These are phyloP conservation scores for Teunomyces panamensis DNA, from an alignment of 805 yeast genomes.

Conservation along the genomic window DNA sequence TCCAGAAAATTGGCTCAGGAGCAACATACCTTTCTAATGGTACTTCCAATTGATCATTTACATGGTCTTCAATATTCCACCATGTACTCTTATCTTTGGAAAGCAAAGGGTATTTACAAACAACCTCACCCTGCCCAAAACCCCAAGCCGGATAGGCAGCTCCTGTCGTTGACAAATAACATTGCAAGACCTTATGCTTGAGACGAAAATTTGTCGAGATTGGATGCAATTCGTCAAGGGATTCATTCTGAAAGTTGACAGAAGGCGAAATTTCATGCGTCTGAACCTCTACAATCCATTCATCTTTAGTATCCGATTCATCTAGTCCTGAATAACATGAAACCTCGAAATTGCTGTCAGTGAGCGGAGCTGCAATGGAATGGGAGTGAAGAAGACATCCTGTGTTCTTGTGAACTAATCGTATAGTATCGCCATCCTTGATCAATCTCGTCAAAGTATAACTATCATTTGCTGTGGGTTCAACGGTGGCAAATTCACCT, in stretches of 20 bases:
- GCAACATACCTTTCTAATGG: slow-evolving; percentile 34
- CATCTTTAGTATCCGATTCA: slow-evolving; percentile 76
- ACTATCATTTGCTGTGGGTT: slow-evolving; percentile 14
- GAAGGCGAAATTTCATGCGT: slow-evolving; percentile 50
- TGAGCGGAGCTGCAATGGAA: slow-evolving; percentile 68
- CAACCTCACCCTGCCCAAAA: slow-evolving; percentile 77
- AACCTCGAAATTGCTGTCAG: slow-evolving; percentile 71
- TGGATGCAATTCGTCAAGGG: slow-evolving; percentile 59
- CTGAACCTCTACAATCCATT: slow-evolving; percentile 86
- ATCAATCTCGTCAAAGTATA: slow-evolving; percentile 26
- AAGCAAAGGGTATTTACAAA: slow-evolving; percentile 56
- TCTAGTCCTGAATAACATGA: slow-evolving; percentile 78
- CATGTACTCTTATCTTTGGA: slow-evolving; percentile 60
- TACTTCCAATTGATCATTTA: slow-evolving; percentile 43
- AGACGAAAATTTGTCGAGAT: slow-evolving; percentile 71
- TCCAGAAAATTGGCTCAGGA: slow-evolving; percentile 49
- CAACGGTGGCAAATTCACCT: slow-evolving; percentile 31
- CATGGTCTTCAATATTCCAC: slow-evolving; percentile 80
- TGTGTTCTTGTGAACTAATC: slow-evolving; percentile 69
- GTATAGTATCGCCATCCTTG: slow-evolving; percentile 61
- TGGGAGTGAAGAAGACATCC: slow-evolving; percentile 84
- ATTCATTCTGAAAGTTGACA: slow-evolving; percentile 46
- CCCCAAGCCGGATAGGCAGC: slow-evolving; percentile 77
- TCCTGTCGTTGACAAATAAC: slow-evolving; percentile 78
- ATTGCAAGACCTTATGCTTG: slow-evolving; percentile 59